Conservation (phyloP, 768 basidiomycete genomes). For the Terana coerulea region DNA sequence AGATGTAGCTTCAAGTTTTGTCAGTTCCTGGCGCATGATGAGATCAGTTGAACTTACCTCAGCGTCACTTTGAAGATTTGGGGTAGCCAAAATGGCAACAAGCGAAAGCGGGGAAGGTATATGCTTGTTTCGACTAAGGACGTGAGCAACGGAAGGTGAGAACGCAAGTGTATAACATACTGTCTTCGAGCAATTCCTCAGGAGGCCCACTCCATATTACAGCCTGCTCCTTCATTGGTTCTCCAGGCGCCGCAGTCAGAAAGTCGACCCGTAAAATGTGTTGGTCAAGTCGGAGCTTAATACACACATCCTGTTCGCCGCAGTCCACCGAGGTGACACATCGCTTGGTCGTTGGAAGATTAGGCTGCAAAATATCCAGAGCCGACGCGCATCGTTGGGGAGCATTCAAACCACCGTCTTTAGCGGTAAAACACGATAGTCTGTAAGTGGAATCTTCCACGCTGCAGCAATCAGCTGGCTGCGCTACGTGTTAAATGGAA, state of each 20-base stretch:
- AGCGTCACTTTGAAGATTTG: conserved; percentile 39
- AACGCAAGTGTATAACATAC: conserved; percentile 31
- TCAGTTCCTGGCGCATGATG: background rate
- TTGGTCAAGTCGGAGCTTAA: background rate
- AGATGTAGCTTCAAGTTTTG: conserved; percentile 48
- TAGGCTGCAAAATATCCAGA: conserved; percentile 1
- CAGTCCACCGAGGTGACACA: conserved; percentile 5
- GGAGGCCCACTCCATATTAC: conserved; percentile 75
- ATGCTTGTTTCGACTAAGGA: conserved; percentile 51
- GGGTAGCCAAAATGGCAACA: conserved; percentile 40
- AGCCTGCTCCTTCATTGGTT: conserved; percentile 21
- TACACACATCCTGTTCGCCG: background rate
- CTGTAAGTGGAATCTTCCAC: background rate
- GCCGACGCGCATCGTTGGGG: conserved; percentile 1
- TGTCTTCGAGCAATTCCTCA: conserved; percentile 62
- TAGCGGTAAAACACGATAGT: background rate
- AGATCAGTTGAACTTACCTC: conserved; percentile 42
- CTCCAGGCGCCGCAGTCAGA: conserved; percentile 7
- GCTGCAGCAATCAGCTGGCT: background rate
- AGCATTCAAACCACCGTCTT: background rate
- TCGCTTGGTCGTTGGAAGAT: background rate
- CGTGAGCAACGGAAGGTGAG: no score
- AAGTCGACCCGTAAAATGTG: conserved; percentile 6
- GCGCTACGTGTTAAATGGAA: no score
- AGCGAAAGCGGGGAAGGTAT: conserved; percentile 40